A percentile compares a stretch with the other conserved stretches of the same genome.
Conservation (phyloP, 805 yeast genomes). For the Suhomyces pyralidae region DNA sequence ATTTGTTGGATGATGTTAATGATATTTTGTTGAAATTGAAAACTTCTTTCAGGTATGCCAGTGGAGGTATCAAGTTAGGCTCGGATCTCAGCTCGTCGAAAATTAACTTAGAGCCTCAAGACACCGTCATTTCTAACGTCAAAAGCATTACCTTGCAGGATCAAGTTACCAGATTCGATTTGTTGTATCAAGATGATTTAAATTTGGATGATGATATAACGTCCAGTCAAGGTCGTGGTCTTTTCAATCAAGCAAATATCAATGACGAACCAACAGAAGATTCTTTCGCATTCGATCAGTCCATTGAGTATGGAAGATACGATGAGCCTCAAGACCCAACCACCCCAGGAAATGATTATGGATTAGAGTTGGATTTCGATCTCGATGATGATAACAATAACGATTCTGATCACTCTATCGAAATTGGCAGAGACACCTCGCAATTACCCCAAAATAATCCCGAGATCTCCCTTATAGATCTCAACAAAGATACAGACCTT, state of each 20-base stretch:
- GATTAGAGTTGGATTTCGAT: conserved; percentile 31
- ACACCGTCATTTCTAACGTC: conserved; percentile 59
- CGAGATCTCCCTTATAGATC: conserved; percentile 22
- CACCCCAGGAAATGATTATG: conserved; percentile 17
- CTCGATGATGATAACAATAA: conserved; percentile 29
- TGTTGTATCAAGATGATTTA: conserved; percentile 62
- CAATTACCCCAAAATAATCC: conserved; percentile 16
- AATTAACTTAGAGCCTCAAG: conserved; percentile 57
- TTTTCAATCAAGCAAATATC: conserved; percentile 20
- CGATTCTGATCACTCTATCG: conserved; percentile 49
- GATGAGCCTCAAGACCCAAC: conserved; percentile 25
- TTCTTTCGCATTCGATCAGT: conserved; percentile 44
- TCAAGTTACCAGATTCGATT: conserved; percentile 74
- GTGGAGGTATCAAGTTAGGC: conserved; percentile 25
- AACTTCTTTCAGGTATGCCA: conserved; percentile 53
- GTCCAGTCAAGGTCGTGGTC: conserved; percentile 8
- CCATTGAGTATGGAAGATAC: conserved; percentile 68
- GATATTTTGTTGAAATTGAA: conserved; percentile 72
- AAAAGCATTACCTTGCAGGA: conserved; percentile 65
- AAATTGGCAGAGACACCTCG: conserved; percentile 48
- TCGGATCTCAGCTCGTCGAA: conserved; percentile 25
- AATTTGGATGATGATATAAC: conserved; percentile 27
- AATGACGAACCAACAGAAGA: conserved; percentile 21
- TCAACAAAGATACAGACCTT: conserved; percentile 20
- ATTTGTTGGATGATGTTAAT: conserved; percentile 76